These are phyloP conservation scores for Ophiostoma sp. DNA, from an alignment of 2,329 filamentous ascomycete species.

Conservation along the genomic window DNA sequence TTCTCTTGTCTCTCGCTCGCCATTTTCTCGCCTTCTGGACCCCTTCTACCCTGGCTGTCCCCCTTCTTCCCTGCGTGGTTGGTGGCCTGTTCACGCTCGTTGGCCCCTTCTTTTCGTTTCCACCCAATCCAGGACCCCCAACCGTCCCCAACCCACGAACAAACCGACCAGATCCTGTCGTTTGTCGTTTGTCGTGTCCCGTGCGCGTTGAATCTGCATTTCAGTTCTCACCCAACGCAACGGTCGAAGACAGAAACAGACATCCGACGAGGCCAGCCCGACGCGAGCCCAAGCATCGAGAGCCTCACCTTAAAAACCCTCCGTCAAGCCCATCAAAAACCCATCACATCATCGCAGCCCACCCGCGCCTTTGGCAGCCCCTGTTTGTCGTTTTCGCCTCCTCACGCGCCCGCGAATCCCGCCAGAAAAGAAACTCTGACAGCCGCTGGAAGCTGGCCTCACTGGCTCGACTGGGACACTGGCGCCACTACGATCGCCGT, in stretches of 20 bases:
- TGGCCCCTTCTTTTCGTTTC: not conserved
- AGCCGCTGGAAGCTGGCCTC: not conserved
- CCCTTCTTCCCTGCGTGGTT: not conserved
- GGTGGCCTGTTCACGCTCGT: constrained; percentile 4
- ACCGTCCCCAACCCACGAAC: not conserved
- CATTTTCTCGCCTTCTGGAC: constrained; percentile 1
- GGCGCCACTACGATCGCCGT: constrained; percentile 25
- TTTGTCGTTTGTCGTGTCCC: not conserved
- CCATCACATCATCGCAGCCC: constrained; percentile 3
- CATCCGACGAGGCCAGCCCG: not conserved
- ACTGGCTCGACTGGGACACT: not conserved
- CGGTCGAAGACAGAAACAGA: not conserved
- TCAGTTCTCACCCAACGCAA: not conserved
- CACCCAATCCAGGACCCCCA: not conserved
- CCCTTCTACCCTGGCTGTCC: not conserved
- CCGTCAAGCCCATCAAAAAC: not conserved
- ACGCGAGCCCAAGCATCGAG: not conserved
- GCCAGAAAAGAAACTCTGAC: constrained; percentile 13
- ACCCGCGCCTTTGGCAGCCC: not conserved
- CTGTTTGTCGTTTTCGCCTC: not conserved
- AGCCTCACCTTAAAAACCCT: not conserved
- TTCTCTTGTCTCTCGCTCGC: not conserved
- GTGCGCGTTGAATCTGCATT: constrained; percentile 8
- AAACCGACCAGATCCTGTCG: not conserved
- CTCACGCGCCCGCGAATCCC: constrained; percentile 7